These are phyloP conservation scores for Daldinia caldariorum DNA, from an alignment of 495 filamentous ascomycete genomes.

Conservation along the genomic window DNA sequence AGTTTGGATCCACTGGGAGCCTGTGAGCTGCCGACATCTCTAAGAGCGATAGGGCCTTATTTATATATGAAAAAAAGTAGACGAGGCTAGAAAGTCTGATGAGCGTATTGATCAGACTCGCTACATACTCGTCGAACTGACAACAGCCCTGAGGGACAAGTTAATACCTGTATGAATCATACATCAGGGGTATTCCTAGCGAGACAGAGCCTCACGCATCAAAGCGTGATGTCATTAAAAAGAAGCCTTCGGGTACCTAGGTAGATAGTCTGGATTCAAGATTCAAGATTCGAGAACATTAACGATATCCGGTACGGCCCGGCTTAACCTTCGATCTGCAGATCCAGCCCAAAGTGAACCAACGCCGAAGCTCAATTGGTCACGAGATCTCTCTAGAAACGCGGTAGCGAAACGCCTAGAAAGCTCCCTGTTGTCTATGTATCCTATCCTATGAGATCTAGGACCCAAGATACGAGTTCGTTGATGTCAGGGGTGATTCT, in stretches of 20 bases:
- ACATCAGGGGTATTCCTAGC: not conserved
- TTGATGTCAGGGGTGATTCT: slow-evolving; percentile 12
- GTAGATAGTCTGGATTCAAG: slow-evolving; percentile 7
- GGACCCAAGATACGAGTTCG: slow-evolving; percentile 12
- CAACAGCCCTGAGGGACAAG: too few relatives aligned
- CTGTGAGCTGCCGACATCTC: too few relatives aligned
- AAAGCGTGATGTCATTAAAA: not conserved
- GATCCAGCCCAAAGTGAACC: slow-evolving; percentile 12
- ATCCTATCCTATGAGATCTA: slow-evolving; percentile 30
- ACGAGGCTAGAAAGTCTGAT: too few relatives aligned
- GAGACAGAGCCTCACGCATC: too few relatives aligned
- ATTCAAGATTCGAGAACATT: slow-evolving; percentile 6
- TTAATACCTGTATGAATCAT: not conserved
- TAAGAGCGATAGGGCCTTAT: too few relatives aligned
- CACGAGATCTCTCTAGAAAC: slow-evolving; percentile 3
- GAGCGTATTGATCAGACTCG: too few relatives aligned
- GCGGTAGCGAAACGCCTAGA: slow-evolving; percentile 8
- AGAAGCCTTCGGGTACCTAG: not conserved
- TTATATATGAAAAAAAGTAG: too few relatives aligned
- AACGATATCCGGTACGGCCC: slow-evolving; percentile 34
- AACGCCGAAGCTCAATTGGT: slow-evolving; percentile 22
- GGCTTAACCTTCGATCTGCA: slow-evolving; percentile 22
- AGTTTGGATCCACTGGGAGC: not conserved
- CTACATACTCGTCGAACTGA: too few relatives aligned
- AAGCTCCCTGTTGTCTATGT: slow-evolving; percentile 8